Conservation (phyloP, 192 early-diverging fungal genomes). For the Haplosporangium gracile region DNA sequence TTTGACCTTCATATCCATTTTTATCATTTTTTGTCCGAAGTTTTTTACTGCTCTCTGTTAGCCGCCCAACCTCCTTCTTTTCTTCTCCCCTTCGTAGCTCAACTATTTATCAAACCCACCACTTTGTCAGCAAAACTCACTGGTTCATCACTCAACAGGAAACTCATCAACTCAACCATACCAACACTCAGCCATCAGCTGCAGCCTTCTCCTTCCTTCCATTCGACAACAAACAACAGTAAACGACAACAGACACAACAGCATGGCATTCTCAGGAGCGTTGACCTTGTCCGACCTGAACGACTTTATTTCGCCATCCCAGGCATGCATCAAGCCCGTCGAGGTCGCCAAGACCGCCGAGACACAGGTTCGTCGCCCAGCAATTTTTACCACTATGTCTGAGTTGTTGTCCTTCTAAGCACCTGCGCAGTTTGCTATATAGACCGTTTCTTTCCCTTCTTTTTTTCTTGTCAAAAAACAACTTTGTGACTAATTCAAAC, state of each 20-base stretch:
- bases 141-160: background rate
- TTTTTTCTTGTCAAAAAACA: background rate
- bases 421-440: background rate
- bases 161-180: background rate
- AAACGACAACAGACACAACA: slow-evolving; percentile 12
- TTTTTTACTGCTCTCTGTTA: background rate
- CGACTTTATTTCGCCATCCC: slow-evolving; percentile 97
- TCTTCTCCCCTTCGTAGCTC: background rate
- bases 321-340: slow-evolving; percentile 98
- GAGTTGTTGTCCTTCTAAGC: background rate
- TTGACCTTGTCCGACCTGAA: slow-evolving; percentile 94
- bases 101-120: background rate
- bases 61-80: background rate
- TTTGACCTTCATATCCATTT: background rate
- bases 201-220: background rate
- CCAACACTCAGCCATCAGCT: background rate
- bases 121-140: background rate
- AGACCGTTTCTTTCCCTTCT: slow-evolving; percentile 9
- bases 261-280: slow-evolving; percentile 89
- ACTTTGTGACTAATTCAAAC: slow-evolving; percentile 18
- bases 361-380: slow-evolving; percentile 50
- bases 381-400: background rate
- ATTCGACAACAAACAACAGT: background rate
- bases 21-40: background rate
- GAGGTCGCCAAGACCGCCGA: slow-evolving; percentile 76